Evolutionary conservation across 2,329 filamentous ascomycete species (phyloP).

Genomic region (Ophiocordyceps australis): DNA sequence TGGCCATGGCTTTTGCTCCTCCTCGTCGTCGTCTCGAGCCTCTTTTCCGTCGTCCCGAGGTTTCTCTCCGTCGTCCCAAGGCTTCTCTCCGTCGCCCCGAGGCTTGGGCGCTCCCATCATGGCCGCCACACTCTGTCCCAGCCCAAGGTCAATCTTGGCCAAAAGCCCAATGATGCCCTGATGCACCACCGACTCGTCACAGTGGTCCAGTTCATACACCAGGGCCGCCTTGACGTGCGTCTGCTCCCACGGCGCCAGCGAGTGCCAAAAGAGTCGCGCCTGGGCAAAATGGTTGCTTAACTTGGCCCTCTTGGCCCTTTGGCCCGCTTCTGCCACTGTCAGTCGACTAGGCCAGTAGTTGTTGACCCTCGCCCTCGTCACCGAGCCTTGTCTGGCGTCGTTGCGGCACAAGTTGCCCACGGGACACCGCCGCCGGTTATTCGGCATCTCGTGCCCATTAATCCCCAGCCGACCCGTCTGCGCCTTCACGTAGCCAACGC

Average conservation of each 20-base stretch:
- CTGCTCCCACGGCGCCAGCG: slow-evolving; percentile 48
- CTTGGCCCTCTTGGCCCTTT: slow-evolving; percentile 49
- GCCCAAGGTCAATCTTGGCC: slow-evolving; percentile 50
- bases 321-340: slow-evolving; percentile 52
- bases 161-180: slow-evolving; percentile 50
- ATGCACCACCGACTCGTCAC: slow-evolving; percentile 63
- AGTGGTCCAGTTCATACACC: slow-evolving; percentile 65
- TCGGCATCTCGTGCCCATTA: slow-evolving; percentile 63
- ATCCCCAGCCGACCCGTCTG: slow-evolving; percentile 49
- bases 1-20: no score
- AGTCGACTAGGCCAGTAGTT: slow-evolving; percentile 60
- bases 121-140: slow-evolving; percentile 51
- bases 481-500: slow-evolving; percentile 51
- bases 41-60: slow-evolving; percentile 48
- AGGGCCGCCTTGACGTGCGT: slow-evolving; percentile 54
- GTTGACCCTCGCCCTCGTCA: slow-evolving; percentile 40
- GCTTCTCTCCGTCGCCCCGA: slow-evolving; percentile 42
- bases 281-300: slow-evolving; percentile 65
- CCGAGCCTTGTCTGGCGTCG: slow-evolving; percentile 46
- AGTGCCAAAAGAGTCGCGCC: slow-evolving; percentile 73
- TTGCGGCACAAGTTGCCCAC: slow-evolving; percentile 66
- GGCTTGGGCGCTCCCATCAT: no score
- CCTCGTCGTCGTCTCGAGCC: no score
- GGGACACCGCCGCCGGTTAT: slow-evolving; percentile 58
- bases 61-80: slow-evolving; percentile 36